Evolutionary conservation across 495 filamentous ascomycete genomes (phyloP), one percentile per base, ranked within the genome.

Genomic region (Mycothermus thermophilus): DNA sequence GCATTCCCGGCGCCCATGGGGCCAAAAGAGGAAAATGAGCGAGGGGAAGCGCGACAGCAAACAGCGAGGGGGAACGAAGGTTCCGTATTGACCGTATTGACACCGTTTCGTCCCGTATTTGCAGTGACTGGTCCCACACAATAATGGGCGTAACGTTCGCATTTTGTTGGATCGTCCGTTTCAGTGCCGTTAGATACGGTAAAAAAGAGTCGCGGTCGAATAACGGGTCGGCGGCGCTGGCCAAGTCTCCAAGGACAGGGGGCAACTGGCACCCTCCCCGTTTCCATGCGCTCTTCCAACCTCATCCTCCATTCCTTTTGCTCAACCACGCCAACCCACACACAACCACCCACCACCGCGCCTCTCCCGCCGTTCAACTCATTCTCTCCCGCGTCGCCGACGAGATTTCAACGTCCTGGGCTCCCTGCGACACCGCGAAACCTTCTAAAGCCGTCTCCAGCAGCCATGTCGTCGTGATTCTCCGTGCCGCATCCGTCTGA

Each of bases 291-390:
- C 11, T 32, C 38, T 27, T 25, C 37, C 38, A 34, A 41, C 25
- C 38, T 35, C 38, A 35, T 41, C 35, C 32, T 32, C n/a, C n/a
- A n/a, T n/a, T n/a, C n/a, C n/a, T n/a, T 37, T 18, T 27, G n/a
- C 27, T 25, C 35, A 38, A 27, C 28, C 30, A 32, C 36, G 15
- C 29, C 20, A 26, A 17, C 30, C 36, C 30, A 8, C 36, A n/a
- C 12, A 19, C 12, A 14, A 10, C 22, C 22, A 24, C 36, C 27
- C 36, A 32, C 27, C 30, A 22, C 22, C 16, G 9, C 32, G n/a
- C n/a, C n/a, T n/a, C n/a, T n/a, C n/a, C n/a, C n/a, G n/a, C n/a
- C n/a, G n/a, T n/a, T n/a, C n/a, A n/a, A n/a, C n/a, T n/a, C n/a
- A n/a, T n/a, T n/a, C n/a, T n/a, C n/a, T n/a, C n/a, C n/a, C n/a